Evolutionary conservation across 768 basidiomycete species (phyloP), one percentile per base, ranked within the genome.

Genomic region (Boletales sp.): DNA sequence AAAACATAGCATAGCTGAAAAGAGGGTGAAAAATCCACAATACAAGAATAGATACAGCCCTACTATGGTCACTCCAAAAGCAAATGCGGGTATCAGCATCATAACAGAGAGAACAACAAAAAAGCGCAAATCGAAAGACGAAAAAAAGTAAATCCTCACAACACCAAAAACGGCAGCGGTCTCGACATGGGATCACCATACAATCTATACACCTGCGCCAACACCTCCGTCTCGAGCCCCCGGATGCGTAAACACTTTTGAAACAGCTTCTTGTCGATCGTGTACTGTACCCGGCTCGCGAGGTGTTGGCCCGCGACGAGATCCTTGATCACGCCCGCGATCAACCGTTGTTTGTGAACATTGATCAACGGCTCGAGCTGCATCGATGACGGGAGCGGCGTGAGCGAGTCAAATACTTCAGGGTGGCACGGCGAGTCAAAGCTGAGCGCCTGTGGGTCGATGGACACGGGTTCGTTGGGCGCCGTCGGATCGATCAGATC

Each of bases 361-460:
- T 91, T 93, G 70, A 93, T 89, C 50, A 93, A 68, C 4, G 90
- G 89, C 59, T 92, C 89, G 27, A 93, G 78, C 53, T 84, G 81
- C 74, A 91, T 88, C n/a, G 80, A 78, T 1, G 81, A 62, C 0
- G 90, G 90, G 5, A 92, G 79, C 8, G 84, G 78, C 4, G 82
- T 76, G 7, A 93, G 76, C 12, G 83, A 74, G 1, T 82, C 74
- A 66, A 93, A 93, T 24, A 91, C 87, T 52, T 90, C 87, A 0
- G 90, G 87, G 55, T 85, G 83, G 29, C 83, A 78, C 2, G 83
- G 87, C 8, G 84, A 67, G 53, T 85, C 81, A 50, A 90, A 83
- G 56, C 78, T 79, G 39, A 78, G 77, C 8, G 82, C 81, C 17
- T 70, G 68, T 0, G 81, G 74, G 52, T 91, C 84, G 53, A 87